phyloP scores from a whole-genome alignment of 257 asterid species.

The Pogostemon cablin region DNA sequence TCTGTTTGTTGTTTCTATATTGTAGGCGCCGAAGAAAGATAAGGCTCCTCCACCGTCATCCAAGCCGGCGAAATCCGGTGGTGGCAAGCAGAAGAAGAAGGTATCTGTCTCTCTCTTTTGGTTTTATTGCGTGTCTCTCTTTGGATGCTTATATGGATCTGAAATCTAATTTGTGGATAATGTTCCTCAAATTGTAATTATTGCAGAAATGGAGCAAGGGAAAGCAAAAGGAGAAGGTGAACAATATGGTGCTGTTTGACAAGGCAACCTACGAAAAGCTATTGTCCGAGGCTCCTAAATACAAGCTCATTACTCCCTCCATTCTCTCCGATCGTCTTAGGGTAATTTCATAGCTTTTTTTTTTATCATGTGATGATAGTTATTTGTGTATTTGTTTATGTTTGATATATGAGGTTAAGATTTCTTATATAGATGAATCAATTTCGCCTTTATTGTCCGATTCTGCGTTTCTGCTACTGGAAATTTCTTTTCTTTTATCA shows the following conservation, averaged over 20 bases:
- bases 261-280: constrained; percentile 85
- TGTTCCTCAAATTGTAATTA: constrained; percentile 11
- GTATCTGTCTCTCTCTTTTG: constrained; percentile 32
- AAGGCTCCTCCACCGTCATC: constrained; percentile 92
- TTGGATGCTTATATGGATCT: background rate
- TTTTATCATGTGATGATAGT: background rate
- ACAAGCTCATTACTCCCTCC: constrained; percentile 94
- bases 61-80: constrained; percentile 90
- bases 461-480: too few species aligned
- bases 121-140: background rate
- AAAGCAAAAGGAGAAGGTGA: constrained; percentile 97
- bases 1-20: background rate
- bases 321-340: constrained; percentile 89
- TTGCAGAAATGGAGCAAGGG: constrained; percentile 74
- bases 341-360: constrained; percentile 45
- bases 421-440: background rate
- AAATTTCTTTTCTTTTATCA: too few species aligned
- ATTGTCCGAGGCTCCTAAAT: constrained; percentile 80
- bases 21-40: constrained; percentile 94
- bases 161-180: constrained; percentile 2
- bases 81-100: constrained; percentile 98
- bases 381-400: background rate
- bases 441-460: too few species aligned
- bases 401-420: background rate
- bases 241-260: constrained; percentile 90